Evolutionary conservation across 495 filamentous ascomycete genomes (phyloP).

Genomic region (Penicillium mononematosum): DNA sequence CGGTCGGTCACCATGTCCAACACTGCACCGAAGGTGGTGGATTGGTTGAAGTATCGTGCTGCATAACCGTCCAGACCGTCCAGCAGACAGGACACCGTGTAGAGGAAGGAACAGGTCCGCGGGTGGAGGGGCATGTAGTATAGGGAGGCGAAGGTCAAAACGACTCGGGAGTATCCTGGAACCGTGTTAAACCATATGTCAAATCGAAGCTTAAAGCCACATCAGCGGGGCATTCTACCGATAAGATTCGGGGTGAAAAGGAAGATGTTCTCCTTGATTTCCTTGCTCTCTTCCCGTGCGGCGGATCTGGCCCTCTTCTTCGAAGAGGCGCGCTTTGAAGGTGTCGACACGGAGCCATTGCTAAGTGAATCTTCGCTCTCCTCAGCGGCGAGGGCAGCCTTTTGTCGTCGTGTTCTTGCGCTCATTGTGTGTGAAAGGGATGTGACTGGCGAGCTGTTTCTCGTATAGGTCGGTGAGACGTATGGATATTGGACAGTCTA

Average conservation of each 20-base stretch:
- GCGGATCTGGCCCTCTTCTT: conserved; percentile 29
- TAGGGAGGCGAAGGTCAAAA: conserved; percentile 86
- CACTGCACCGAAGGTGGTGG: conserved; percentile 90
- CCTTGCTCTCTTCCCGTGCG: conserved; percentile 45
- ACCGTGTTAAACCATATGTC: conserved; percentile 5
- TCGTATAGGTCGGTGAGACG: not conserved
- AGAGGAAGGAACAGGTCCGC: conserved; percentile 86
- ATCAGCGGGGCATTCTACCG: conserved; percentile 51
- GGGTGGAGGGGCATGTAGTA: conserved; percentile 99
- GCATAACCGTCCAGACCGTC: conserved; percentile 93
- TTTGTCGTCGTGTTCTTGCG: conserved; percentile 45
- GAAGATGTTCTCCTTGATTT: conserved; percentile 85
- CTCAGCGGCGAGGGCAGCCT: conserved; percentile 39
- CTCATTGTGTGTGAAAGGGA: conserved; percentile 34
- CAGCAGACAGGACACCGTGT: conserved; percentile 87
- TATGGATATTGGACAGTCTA: not conserved
- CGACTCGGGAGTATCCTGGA: conserved; percentile 83
- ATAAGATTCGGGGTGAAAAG: conserved; percentile 95
- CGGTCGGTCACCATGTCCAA: conserved; percentile 97
- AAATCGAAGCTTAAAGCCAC: not conserved
- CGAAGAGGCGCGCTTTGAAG: conserved; percentile 25
- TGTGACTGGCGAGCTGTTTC: not conserved
- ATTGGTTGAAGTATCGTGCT: conserved; percentile 83
- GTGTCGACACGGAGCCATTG: conserved; percentile 32
- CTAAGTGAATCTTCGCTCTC: conserved; percentile 35